Base-by-base conservation (phyloP, 148 eudicot genomes). In the Limonium bicolor region DNA sequence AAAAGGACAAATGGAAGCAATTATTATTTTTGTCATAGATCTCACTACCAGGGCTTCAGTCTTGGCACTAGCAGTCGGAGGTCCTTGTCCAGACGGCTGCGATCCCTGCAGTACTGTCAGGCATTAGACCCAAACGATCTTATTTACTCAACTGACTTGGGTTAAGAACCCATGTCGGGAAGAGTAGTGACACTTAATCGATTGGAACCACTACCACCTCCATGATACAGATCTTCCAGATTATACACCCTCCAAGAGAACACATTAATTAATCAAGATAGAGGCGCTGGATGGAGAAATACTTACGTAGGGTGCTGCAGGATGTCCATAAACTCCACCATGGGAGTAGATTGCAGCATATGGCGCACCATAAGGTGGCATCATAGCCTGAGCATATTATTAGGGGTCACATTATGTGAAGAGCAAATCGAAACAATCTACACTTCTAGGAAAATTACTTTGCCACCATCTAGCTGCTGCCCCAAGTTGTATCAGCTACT, bases 311-410 rank as follows among this genome's bases (percentile, higher is more conserved):
- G 95, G 79, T 41, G 76, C 72, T n/a, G 74, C 82, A 40, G 80
- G 94, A 51, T 85, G 93, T 8, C 93, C 69, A 69, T 90, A 90
- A 55, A 81, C 95, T 30, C 97, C 97, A 50, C 84, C 88, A 63
- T 68, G 79, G n/a, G 93, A 63, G 56, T 90, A 90, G 51, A 90
- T 56, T 40, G 94, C 97, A 24, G 95, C 96, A 69, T 79, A 82
- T 4, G 96, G 88, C 8, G 78, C 55, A 30, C 82, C 95, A 73
- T 90, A 90, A 44, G 99, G 94, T 31, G 94, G 71, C 71, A 90
- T 76, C 94, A 90, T 81, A 46, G 80, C 70, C 95, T 90, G 66
- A 34, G 20, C 52, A 59, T 53, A 43, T n/a, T 24, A n/a, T 31
- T 19, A 43, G 8, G 19, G 24, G 14, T 43, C 31, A 24, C 30